A percentile compares a stretch with the other conserved stretches of the same genome.
Conservation (phyloP, 2,329 filamentous ascomycete species). For the Leptodontidium sp. region DNA sequence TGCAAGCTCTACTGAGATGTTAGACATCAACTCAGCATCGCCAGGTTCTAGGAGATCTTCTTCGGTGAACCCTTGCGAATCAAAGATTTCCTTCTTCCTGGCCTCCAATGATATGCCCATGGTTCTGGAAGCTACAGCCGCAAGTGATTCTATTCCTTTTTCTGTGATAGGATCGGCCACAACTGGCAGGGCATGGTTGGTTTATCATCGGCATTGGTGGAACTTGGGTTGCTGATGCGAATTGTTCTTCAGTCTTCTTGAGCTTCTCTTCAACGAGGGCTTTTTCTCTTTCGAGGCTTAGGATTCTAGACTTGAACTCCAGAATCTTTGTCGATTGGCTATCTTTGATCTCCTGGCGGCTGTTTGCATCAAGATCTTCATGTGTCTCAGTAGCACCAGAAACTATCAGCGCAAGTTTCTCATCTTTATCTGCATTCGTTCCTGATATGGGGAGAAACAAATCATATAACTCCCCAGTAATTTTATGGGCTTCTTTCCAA, state of each 20-base stretch:
- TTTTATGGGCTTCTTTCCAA: too few relatives aligned
- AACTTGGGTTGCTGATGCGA: neutral
- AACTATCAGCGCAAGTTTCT: neutral
- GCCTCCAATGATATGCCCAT: neutral
- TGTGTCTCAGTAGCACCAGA: neutral
- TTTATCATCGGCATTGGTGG: neutral
- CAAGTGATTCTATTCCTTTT: neutral
- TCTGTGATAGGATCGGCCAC: too few relatives aligned
- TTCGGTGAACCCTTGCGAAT: neutral
- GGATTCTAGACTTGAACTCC: neutral
- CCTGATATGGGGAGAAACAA: too few relatives aligned
- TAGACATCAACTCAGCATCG: neutral
- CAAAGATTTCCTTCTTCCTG: neutral
- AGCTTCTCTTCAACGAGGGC: neutral
- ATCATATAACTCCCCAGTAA: neutral
- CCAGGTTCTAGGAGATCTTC: neutral
- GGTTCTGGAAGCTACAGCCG: neutral
- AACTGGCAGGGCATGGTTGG: too few relatives aligned
- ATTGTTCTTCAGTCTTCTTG: neutral
- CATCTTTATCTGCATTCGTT: neutral
- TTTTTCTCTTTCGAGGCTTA: neutral
- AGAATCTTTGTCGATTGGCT: neutral
- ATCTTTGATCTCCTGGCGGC: too few relatives aligned
- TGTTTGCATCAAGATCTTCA: neutral
- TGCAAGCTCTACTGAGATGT: neutral